A percentile compares a stretch with the other conserved stretches of the same genome.
Evolutionary conservation across 2,329 filamentous ascomycete genomes (phyloP).

Genomic region (Pezicula neosporulosa): DNA sequence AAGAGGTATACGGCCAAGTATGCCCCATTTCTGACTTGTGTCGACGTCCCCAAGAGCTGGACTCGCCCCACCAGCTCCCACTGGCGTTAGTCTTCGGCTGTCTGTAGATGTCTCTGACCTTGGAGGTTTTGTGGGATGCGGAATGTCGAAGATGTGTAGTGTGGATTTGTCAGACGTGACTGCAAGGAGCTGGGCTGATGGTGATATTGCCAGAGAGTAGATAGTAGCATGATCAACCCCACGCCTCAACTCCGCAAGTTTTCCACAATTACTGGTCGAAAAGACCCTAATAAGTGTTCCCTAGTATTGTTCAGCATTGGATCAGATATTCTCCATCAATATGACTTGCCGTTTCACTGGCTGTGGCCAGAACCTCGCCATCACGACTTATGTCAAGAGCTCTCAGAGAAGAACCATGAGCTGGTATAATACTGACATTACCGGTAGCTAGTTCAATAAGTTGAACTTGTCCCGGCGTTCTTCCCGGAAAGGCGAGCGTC

Average conservation of each 20-base stretch:
- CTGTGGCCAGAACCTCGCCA: slow-evolving; percentile 79
- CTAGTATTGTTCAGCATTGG: slow-evolving; percentile 30
- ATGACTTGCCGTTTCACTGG: slow-evolving; percentile 68
- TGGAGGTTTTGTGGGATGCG: slow-evolving; percentile 44
- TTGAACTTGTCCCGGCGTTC: slow-evolving; percentile 84
- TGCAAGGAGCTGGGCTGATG: slow-evolving; percentile 74
- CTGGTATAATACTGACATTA: slow-evolving; percentile 90
- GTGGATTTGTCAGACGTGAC: slow-evolving; percentile 97
- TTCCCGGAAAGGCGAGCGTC: slow-evolving; percentile 80
- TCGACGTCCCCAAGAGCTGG: slow-evolving; percentile 38
- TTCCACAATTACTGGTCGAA: slow-evolving; percentile 74
- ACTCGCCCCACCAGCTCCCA: slow-evolving; percentile 22
- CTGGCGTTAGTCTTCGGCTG: slow-evolving; percentile 28
- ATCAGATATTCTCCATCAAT: background rate
- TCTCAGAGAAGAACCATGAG: slow-evolving; percentile 75
- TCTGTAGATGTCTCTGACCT: slow-evolving; percentile 29
- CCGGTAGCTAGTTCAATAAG: slow-evolving; percentile 73
- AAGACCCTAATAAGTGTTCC: slow-evolving; percentile 89
- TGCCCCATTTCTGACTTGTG: slow-evolving; percentile 74
- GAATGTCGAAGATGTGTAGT: slow-evolving; percentile 88
- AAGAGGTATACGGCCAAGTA: slow-evolving; percentile 78
- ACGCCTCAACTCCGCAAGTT: slow-evolving; percentile 78
- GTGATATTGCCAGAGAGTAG: slow-evolving; percentile 85
- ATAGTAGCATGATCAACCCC: slow-evolving; percentile 86
- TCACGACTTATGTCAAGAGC: slow-evolving; percentile 78